Evolutionary conservation across 306 rosid genomes (phyloP), one percentile per base, ranked within the genome.

Genomic region (Cucumis hystrix): DNA sequence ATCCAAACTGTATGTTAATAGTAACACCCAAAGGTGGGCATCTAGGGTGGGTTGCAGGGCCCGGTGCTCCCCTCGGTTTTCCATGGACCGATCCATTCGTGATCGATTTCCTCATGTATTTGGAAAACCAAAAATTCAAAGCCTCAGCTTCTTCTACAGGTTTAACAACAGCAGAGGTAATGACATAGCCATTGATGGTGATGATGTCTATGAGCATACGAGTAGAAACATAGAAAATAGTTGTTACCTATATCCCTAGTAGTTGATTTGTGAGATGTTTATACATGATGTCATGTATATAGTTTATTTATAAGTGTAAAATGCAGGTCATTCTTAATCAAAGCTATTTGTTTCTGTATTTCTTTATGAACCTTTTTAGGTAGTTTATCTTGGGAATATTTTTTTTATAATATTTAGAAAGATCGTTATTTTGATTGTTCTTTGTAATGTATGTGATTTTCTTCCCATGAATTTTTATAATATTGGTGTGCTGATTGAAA

Each of bases 11-110:
- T 87, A 66, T 95, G 83, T 85, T 95, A 83, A 79, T 92, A 75
- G 96, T 95, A 88, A 95, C 98, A 54, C 88, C 98, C 37, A 82
- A 92, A 83, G 98, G 98, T 30, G 97, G 98, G 16, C 98, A 95
- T 83, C 79, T 95, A 69, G 98, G 97, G 23, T 92, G 97, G 98
- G 91, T 95, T 79, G 98, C 98, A 54, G 98, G 98, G 13, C 89
- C 79, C 47, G 86, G 81, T 35, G 91, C 97, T 76, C 98, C 98
- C 13, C 30, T 81, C 6, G 97, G 98, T 74, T 86, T 87, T 59
- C 98, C 98, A 52, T 95, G 98, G 98, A 87, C 97, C 23, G 97
- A 95, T 87, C 86, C 87, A 6, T 60, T 89, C 21, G 92, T 95
- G 49, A 95, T 90, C 79, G 96, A 95, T 71, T 95, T 87, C 84